A percentile compares a stretch with the other conserved stretches of the same genome.
phyloP scores from a whole-genome alignment of 1,139 yeast genomes.

The Casaregolazyma suthepensis region DNA sequence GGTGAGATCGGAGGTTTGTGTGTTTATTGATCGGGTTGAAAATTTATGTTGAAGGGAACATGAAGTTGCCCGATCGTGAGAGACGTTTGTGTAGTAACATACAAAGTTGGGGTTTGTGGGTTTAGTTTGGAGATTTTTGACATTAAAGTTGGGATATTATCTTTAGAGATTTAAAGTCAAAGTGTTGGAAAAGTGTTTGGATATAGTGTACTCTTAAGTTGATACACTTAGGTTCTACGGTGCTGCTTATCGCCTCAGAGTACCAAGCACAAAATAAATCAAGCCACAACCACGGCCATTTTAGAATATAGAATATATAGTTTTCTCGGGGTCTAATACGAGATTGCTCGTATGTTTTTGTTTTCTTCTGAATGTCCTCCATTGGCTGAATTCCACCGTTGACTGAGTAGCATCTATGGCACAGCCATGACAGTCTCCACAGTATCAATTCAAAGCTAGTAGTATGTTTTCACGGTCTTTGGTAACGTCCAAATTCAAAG shows the following conservation, averaged over 20 bases:
- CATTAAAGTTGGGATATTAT: no score
- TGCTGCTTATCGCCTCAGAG: neutral
- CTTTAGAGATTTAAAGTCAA: no score
- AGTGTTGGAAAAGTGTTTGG: no score
- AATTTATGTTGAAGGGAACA: neutral
- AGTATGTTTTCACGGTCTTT: neutral
- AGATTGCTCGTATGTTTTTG: neutral
- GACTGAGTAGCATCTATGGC: neutral
- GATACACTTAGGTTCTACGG: no score
- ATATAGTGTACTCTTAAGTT: no score
- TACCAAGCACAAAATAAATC: neutral
- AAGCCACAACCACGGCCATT: neutral
- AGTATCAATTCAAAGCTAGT: neutral
- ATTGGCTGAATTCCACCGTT: neutral
- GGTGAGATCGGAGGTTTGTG: neutral
- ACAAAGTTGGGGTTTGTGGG: no score
- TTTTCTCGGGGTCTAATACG: neutral
- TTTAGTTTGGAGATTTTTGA: neutral
- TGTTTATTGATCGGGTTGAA: neutral
- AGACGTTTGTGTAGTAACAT: no score
- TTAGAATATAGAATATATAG: no score
- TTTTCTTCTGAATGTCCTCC: neutral
- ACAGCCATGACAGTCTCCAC: neutral
- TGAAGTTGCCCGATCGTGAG: no score
- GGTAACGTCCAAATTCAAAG: constrained; percentile 13